These are phyloP conservation scores for Candida wancherniae DNA, from an alignment of 805 yeast genomes.

Conservation along the genomic window DNA sequence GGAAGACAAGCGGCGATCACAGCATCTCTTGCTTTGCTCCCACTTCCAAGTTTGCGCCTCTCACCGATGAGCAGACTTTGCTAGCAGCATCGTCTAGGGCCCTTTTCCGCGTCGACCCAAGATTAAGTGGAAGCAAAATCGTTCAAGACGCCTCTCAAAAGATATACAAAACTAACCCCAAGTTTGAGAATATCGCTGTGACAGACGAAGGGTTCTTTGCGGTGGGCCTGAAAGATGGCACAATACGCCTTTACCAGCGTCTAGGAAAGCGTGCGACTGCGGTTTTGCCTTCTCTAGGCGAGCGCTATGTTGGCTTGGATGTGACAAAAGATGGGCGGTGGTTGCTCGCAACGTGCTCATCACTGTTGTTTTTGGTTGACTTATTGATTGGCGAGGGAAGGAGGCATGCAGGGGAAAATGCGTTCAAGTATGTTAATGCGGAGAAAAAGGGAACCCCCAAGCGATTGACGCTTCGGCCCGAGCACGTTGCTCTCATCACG, in stretches of 20 bases:
- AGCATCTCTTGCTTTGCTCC: slow-evolving; percentile 60
- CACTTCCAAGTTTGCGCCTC: slow-evolving; percentile 65
- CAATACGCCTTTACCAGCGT: slow-evolving; percentile 65
- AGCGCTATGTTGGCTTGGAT: slow-evolving; percentile 61
- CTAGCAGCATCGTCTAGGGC: slow-evolving; percentile 64
- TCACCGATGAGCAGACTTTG: slow-evolving; percentile 69
- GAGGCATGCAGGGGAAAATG: slow-evolving; percentile 53
- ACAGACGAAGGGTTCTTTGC: slow-evolving; percentile 73
- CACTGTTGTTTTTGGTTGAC: slow-evolving; percentile 68
- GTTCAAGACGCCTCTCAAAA: slow-evolving; percentile 43
- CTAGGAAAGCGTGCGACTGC: slow-evolving; percentile 77
- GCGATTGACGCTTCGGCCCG: slow-evolving; percentile 63
- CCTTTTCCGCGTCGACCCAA: slow-evolving; percentile 76
- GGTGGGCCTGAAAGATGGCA: slow-evolving; percentile 72
- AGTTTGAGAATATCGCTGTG: slow-evolving; percentile 60
- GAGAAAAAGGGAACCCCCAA: slow-evolving; percentile 66
- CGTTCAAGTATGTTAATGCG: slow-evolving; percentile 61
- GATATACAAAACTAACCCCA: slow-evolving; percentile 44
- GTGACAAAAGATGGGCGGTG: slow-evolving; percentile 77
- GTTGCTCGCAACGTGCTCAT: slow-evolving; percentile 74
- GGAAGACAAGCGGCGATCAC: slow-evolving; percentile 50
- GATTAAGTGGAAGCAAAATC: slow-evolving; percentile 53
- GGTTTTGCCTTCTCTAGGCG: slow-evolving; percentile 78
- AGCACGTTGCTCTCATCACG: slow-evolving; percentile 48
- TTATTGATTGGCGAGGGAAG: slow-evolving; percentile 55